Base-by-base conservation (phyloP, 2,329 filamentous ascomycete genomes). In the Cladosporium sp. region DNA sequence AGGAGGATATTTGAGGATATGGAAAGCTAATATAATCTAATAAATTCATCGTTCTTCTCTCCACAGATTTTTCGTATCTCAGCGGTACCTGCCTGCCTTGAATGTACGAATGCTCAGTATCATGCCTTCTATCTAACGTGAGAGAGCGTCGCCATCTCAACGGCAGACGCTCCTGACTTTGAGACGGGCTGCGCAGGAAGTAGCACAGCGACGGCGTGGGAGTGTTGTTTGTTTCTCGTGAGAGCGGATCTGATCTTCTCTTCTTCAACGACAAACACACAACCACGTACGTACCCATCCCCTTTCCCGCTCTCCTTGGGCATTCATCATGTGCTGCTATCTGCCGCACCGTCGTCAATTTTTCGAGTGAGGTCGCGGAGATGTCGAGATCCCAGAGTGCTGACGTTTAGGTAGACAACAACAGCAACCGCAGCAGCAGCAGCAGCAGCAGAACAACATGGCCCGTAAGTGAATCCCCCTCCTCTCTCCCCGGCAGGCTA, bases 1-100 rank as follows among this genome's bases (percentile, higher is more conserved):
- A 65, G 66, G 68, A 69, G 65, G 69, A 64, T 16, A 59, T 64
- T 18, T 64, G 54, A 64, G 14, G 23, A 13, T 23, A n/a, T 23
- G n/a, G 3, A 21, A 21, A 21, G n/a, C 39, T 46, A 46, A 21
- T 21, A 23, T 21, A 8, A 46, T 46, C 1, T 13, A 11, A 28
- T 28, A 7, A 46, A 46, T 23, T 46, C 0, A 13, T 46, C n/a
- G 7, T 11, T 21, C 6, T 23, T 5, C 16, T 46, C n/a, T 11
- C 10, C 39, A 11, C 3, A 23, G 2, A 5, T 21, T 4, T 23
- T 11, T 46, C 21, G 7, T n/a, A 46, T 21, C 39, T 46, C 39
- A 46, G 39, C n/a, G 39, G 39, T n/a, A 46, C 39, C n/a, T 46
- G 39, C 39, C 39, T 23, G n/a, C n/a, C 39, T n/a, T 46, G 39